These are phyloP conservation scores for Sesbania bispinosa DNA, from an alignment of 306 rosid genomes.

Conservation along the genomic window DNA sequence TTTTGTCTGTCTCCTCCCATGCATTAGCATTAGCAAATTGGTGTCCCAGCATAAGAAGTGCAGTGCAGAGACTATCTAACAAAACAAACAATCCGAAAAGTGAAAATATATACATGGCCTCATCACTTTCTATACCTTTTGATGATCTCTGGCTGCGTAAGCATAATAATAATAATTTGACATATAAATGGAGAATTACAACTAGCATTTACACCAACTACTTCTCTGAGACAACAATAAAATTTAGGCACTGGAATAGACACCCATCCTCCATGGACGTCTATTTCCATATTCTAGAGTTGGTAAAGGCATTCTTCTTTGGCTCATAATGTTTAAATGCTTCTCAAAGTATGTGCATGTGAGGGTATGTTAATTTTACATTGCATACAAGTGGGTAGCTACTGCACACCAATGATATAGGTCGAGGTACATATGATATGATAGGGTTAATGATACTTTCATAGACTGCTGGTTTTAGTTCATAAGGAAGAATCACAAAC, in stretches of 20 bases:
- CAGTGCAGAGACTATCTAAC: too few species aligned
- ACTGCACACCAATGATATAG: slow-evolving; percentile 38
- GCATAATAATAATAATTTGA: background rate
- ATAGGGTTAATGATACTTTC: slow-evolving; percentile 41
- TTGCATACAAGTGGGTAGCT: slow-evolving; percentile 29
- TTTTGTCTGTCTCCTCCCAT: too few species aligned
- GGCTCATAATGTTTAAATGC: slow-evolving; percentile 38
- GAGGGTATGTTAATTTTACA: slow-evolving; percentile 31
- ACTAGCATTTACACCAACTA: slow-evolving; percentile 43
- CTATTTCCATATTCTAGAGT: slow-evolving; percentile 33
- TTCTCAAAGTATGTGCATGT: slow-evolving; percentile 50
- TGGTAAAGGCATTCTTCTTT: slow-evolving; percentile 27
- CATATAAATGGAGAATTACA: slow-evolving; percentile 34
- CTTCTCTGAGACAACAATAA: slow-evolving; percentile 45
- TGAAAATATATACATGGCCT: too few species aligned
- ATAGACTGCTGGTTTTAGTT: slow-evolving; percentile 59
- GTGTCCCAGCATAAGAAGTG: too few species aligned
- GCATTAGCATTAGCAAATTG: too few species aligned
- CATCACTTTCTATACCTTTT: slow-evolving; percentile 2
- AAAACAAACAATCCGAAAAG: too few species aligned
- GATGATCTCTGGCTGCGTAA: too few species aligned
- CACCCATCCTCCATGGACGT: slow-evolving; percentile 40
- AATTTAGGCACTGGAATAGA: slow-evolving; percentile 37
- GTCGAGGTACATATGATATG: slow-evolving; percentile 42
- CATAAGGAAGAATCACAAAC: slow-evolving; percentile 39